Evolutionary conservation across 1,284 basidiomycete species (phyloP), one percentile per base, ranked within the genome.

Genomic region (Leccinum griseonigrum): DNA sequence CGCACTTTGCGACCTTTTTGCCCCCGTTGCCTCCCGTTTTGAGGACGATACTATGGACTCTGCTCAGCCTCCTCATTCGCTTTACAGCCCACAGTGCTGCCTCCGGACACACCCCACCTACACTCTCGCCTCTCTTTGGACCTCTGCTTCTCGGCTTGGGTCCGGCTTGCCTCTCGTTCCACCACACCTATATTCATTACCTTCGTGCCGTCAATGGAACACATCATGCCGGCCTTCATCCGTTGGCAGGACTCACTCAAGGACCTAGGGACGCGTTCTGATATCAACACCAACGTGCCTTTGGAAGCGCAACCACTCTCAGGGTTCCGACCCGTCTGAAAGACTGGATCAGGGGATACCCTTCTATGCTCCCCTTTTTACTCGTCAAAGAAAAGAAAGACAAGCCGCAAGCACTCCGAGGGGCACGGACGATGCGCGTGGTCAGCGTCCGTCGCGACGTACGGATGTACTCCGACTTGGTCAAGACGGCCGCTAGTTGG

Each of bases 341-440:
- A 71, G 88, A 91, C 65, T 95, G 92, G 93, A 91, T 94, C 64
- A 84, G 88, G 64, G 90, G 90, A 2, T 95, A 95, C 70, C 93
- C 93, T 0, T 71, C 81, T 9, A 89, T 85, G 81, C 74, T 90
- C 11, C 81, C 85, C 2, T 65, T 68, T 16, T 64, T 75, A 31
- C 77, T 73, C 4, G 28, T 63, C 55, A 73, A 69, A 46, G 74
- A 74, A 62, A 81, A 67, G 75, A 77, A 78, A 67, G 84, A 72
- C 60, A 81, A 70, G 57, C 81, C 77, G 59, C 82, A 74, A 73
- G 85, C 91, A 0, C 83, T 93, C 22, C 83, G 85, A 18, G 92
- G 91, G 1, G 87, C 89, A 2, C 83, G 87, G 32, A 89, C 88
- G 0, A 80, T 90, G 29, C 83, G 88, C 7, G 83, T 94, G 38